These are phyloP conservation scores for Circinella umbellata DNA, from an alignment of 371 early-diverging fungal genomes.

Conservation along the genomic window DNA sequence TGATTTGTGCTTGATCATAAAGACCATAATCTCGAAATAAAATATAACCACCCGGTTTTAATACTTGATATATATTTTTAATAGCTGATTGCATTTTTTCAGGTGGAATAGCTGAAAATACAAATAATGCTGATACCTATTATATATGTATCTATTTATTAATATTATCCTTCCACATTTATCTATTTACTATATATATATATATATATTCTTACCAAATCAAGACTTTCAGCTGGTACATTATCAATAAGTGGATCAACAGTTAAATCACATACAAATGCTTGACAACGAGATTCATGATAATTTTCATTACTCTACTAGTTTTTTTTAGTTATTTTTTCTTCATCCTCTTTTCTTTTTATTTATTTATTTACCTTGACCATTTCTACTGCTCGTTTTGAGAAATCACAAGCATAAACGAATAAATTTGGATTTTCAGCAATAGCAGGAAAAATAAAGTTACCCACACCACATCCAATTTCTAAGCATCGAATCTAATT, in stretches of 20 bases:
- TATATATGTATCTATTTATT: background rate
- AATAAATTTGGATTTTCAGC: conserved; percentile 73
- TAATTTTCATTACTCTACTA: conserved; percentile 62
- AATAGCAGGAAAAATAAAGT: conserved; percentile 92
- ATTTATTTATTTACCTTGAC: conserved; percentile 58
- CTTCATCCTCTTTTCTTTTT: background rate
- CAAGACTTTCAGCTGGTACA: conserved; percentile 69
- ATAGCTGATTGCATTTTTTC: conserved; percentile 76
- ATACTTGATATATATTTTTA: conserved; percentile 63
- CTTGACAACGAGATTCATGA: conserved; percentile 67
- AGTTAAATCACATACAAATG: conserved; percentile 87
- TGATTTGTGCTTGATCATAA: conserved; percentile 89
- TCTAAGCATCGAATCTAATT: conserved; percentile 58
- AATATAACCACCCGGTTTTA: conserved; percentile 80
- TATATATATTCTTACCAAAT: conserved; percentile 50
- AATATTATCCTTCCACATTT: background rate
- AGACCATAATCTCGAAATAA: conserved; percentile 90
- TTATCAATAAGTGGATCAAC: conserved; percentile 63
- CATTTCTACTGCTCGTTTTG: conserved; percentile 77
- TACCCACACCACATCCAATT: conserved; percentile 97
- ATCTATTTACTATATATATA: background rate
- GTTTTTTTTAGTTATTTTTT: background rate
- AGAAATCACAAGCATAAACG: conserved; percentile 88
- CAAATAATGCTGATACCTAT: conserved; percentile 78
- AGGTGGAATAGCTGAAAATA: conserved; percentile 86